These are phyloP conservation scores for Apiosordaria backusii DNA, from an alignment of 495 filamentous ascomycete species.

Conservation along the genomic window DNA sequence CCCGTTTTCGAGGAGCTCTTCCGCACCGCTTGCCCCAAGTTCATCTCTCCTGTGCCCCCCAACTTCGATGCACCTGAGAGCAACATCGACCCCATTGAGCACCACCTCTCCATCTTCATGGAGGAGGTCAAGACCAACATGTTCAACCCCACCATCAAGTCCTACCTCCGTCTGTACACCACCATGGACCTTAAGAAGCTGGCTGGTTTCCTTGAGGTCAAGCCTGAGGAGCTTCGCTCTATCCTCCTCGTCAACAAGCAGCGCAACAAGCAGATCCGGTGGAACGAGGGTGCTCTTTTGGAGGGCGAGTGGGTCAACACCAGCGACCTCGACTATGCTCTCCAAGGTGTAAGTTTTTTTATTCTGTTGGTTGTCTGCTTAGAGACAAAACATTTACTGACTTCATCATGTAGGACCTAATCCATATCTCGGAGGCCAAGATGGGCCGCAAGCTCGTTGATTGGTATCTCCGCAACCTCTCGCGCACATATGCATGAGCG, in stretches of 20 bases:
- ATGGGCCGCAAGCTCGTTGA: slow-evolving; percentile 93
- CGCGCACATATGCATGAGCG: slow-evolving; percentile 68
- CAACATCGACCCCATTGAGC: slow-evolving; percentile 95
- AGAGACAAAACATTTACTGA: slow-evolving; percentile 23
- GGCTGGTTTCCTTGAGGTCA: slow-evolving; percentile 91
- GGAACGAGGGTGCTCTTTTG: slow-evolving; percentile 83
- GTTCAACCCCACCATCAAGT: slow-evolving; percentile 90
- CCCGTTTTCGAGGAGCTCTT: slow-evolving; percentile 97
- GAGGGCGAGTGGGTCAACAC: slow-evolving; percentile 89
- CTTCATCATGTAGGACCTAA: slow-evolving; percentile 62
- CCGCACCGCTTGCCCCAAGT: slow-evolving; percentile 93
- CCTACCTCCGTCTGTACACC: slow-evolving; percentile 97
- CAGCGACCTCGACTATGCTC: slow-evolving; percentile 92
- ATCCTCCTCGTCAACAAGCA: slow-evolving; percentile 98
- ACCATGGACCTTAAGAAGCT: slow-evolving; percentile 99
- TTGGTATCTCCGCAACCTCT: slow-evolving; percentile 97
- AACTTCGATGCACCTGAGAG: slow-evolving; percentile 92
- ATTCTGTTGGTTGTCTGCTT: not conserved
- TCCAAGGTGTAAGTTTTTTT: slow-evolving; percentile 70
- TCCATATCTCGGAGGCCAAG: slow-evolving; percentile 98
- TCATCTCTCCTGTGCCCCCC: slow-evolving; percentile 95
- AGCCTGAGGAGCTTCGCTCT: slow-evolving; percentile 84
- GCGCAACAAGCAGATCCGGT: slow-evolving; percentile 90
- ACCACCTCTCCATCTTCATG: slow-evolving; percentile 97
- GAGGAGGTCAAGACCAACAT: slow-evolving; percentile 98